These are phyloP conservation scores for Xerocomellus chrysenteron DNA, from an alignment of 768 basidiomycete genomes.

Conservation along the genomic window DNA sequence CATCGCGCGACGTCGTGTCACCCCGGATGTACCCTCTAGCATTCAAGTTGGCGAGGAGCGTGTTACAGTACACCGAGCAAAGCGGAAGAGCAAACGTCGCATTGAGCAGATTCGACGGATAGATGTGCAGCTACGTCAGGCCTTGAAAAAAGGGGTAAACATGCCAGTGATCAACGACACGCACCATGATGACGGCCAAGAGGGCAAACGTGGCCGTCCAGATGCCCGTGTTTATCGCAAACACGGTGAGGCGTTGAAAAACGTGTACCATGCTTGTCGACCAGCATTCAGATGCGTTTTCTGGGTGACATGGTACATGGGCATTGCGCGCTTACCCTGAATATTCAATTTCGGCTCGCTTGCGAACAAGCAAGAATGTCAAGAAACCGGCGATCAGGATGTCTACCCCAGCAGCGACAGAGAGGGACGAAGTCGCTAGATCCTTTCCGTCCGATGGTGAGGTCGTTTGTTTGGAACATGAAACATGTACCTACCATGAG, in stretches of 20 bases:
- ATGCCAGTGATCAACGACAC: not conserved
- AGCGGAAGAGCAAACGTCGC: not conserved
- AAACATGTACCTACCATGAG: not conserved
- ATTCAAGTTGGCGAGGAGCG: too few species aligned
- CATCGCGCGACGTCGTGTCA: not conserved
- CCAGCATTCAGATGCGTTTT: not conserved
- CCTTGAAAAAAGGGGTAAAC: not conserved
- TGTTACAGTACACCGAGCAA: not conserved
- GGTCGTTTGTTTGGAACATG: not conserved
- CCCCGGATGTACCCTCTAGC: too few species aligned
- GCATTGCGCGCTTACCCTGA: not conserved
- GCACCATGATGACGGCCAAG: not conserved
- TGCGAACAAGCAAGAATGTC: not conserved
- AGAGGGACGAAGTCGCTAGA: not conserved
- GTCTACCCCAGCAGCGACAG: not conserved
- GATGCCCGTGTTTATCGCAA: not conserved
- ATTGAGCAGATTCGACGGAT: not conserved
- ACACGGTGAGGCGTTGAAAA: not conserved
- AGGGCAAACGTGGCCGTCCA: not conserved
- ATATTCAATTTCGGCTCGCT: not conserved
- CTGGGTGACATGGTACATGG: too few species aligned
- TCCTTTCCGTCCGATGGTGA: not conserved
- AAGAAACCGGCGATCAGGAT: constrained; percentile 3
- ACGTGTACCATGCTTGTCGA: not conserved
- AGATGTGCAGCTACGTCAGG: not conserved